Base-by-base conservation (phyloP, 1,284 basidiomycete genomes). In the Golubevia pallescens region DNA sequence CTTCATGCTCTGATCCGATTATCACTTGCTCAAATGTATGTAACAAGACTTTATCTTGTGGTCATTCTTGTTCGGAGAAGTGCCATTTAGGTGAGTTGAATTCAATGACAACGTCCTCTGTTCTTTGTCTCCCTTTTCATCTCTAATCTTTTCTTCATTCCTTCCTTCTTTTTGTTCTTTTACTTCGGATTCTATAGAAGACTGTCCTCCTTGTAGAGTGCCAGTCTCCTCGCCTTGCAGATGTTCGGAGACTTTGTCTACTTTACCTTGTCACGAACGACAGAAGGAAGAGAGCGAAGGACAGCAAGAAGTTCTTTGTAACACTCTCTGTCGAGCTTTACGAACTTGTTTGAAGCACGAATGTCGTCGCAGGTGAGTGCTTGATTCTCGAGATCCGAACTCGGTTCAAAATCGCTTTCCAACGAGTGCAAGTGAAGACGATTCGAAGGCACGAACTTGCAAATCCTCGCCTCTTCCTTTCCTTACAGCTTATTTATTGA, bases 221-320 rank as follows among this genome's bases (percentile, higher is more conserved):
- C 65, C 67, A 2, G 72, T 80, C 14, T 66, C 73, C 60, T 75
- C 75, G n/a, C 81, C 81, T 6, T 85, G 82, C 58, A 78, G 82
- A 19, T 85, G 82, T 57, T 81, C 81, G 48, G 77, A 79, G 57
- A 73, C 71, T 24, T 80, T 78, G 65, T 71, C 75, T 58, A 78
- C 69, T 10, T 66, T 73, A 14, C 57, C 68, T 4, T 84, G 69
- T 55, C 58, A 66, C 64, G 76, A 74, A 57, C 65, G 67, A 19
- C 71, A 70, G 59, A 62, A 64, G 42, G 73, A 77, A 54, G 64
- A 71, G 55, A 62, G 61, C 20, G 71, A 72, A 54, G 68, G 75
- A 34, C 63, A 61, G n/a, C 70, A 77, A 61, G 73, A 75, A 42
- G 74, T 78, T 8, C 65, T 82, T 3, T 83, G 80, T 54, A 23